These are phyloP conservation scores for Yarrowia osloensis DNA, from an alignment of 805 yeast genomes.

Conservation along the genomic window DNA sequence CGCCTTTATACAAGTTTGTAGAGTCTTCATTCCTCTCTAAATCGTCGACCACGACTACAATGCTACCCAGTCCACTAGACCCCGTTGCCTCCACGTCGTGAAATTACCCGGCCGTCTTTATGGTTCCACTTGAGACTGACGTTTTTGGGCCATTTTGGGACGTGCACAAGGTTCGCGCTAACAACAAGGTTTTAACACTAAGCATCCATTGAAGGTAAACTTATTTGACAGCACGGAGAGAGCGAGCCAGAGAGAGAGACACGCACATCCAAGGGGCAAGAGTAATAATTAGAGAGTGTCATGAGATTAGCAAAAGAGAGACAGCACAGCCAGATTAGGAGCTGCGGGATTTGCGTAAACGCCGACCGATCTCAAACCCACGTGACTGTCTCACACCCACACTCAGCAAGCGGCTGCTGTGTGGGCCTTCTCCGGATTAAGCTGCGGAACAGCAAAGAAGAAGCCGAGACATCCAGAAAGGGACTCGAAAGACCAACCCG, in stretches of 20 bases:
- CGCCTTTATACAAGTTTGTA: not conserved
- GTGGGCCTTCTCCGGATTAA: not conserved
- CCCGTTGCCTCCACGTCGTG: not conserved
- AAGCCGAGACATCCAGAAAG: not conserved
- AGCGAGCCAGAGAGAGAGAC: not conserved
- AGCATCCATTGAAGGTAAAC: not conserved
- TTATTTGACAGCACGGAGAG: not conserved
- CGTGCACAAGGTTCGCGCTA: not conserved
- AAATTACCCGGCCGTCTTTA: constrained; percentile 12
- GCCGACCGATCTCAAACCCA: not conserved
- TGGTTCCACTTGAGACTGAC: constrained; percentile 25
- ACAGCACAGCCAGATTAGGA: not conserved
- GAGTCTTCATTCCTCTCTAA: not conserved
- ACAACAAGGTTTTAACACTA: not conserved
- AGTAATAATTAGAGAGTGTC: not conserved
- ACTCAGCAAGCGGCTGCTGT: not conserved
- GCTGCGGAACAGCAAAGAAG: constrained; percentile 12
- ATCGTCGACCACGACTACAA: not conserved
- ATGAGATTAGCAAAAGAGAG: not conserved
- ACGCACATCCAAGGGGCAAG: not conserved
- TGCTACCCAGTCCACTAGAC: not conserved
- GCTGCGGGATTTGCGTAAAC: not conserved
- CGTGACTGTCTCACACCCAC: not conserved
- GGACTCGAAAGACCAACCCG: not conserved
- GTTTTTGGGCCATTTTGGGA: constrained; percentile 23